Conservation (phyloP, 2,329 filamentous ascomycete genomes). For the Incumbomyces lentus region DNA sequence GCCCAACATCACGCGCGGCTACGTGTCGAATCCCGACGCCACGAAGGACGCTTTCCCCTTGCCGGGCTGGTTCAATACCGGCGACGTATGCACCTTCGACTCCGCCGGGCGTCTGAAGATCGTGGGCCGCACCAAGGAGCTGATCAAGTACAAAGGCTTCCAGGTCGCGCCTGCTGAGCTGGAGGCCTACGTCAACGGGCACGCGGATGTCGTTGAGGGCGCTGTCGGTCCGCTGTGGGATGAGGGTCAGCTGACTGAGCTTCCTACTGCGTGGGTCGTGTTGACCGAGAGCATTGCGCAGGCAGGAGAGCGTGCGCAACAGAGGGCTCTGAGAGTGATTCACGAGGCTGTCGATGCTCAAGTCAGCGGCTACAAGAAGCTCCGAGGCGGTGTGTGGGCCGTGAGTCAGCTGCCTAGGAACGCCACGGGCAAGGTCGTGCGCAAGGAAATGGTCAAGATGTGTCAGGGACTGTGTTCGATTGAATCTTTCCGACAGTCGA, state of each 20-base stretch:
- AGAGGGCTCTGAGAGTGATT: slow-evolving; percentile 28
- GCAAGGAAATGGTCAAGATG: slow-evolving; percentile 7
- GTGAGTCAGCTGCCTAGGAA: slow-evolving; percentile 14
- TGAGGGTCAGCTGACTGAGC: slow-evolving; percentile 24
- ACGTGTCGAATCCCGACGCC: slow-evolving; percentile 47
- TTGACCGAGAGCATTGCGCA: slow-evolving; percentile 13
- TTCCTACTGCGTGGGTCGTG: slow-evolving; percentile 34
- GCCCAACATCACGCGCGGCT: slow-evolving; percentile 49
- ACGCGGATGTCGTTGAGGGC: slow-evolving; percentile 35
- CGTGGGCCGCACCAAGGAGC: slow-evolving; percentile 60
- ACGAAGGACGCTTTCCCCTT: slow-evolving; percentile 41
- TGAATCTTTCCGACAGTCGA: no score
- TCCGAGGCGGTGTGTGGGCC: slow-evolving; percentile 31
- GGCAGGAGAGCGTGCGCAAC: slow-evolving; percentile 22
- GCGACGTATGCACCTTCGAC: slow-evolving; percentile 44
- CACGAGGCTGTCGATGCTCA: slow-evolving; percentile 16
- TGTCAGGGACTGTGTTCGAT: no score
- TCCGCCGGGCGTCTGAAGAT: slow-evolving; percentile 35
- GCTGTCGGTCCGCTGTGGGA: slow-evolving; percentile 33
- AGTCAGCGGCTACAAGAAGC: slow-evolving; percentile 38
- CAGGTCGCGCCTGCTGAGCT: slow-evolving; percentile 41
- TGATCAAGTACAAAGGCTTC: slow-evolving; percentile 46
- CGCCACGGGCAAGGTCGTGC: slow-evolving; percentile 15
- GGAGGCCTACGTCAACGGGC: slow-evolving; percentile 35
- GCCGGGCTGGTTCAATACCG: slow-evolving; percentile 51